Conservation (phyloP, 805 yeast species). For the Brettanomyces nanus region DNA sequence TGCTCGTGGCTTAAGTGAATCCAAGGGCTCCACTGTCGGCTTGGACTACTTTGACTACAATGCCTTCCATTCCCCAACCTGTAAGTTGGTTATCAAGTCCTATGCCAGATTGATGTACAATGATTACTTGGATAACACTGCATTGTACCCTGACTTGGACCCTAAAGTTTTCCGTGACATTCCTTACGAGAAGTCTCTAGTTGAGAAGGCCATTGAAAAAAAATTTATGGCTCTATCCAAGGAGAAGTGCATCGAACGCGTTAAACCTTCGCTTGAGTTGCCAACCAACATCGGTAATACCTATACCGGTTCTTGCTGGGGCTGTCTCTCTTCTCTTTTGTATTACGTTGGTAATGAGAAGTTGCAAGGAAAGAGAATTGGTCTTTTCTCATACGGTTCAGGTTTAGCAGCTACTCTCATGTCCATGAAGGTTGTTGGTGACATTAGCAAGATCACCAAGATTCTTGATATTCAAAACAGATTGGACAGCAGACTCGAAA, state of each 20-base stretch:
- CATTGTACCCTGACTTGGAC: constrained; percentile 50
- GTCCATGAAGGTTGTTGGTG: constrained; percentile 75
- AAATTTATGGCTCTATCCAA: constrained; percentile 72
- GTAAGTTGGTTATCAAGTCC: constrained; percentile 89
- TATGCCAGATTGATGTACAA: constrained; percentile 87
- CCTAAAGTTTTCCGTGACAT: constrained; percentile 37
- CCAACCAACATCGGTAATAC: constrained; percentile 98
- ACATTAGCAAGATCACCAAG: constrained; percentile 57
- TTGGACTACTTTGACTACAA: constrained; percentile 79
- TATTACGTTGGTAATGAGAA: constrained; percentile 65
- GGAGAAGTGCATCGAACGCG: constrained; percentile 56
- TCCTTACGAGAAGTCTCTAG: constrained; percentile 68
- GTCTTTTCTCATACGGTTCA: constrained; percentile 94
- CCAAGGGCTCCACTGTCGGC: constrained; percentile 49
- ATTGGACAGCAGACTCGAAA: constrained; percentile 55
- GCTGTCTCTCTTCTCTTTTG: constrained; percentile 76
- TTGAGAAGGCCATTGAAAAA: constrained; percentile 79
- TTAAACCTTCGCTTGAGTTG: constrained; percentile 71
- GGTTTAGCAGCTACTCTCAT: constrained; percentile 91
- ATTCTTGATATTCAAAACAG: constrained; percentile 60
- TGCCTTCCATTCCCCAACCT: constrained; percentile 97
- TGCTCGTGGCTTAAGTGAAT: constrained; percentile 37
- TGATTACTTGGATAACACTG: constrained; percentile 72
- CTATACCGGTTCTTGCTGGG: constrained; percentile 92
- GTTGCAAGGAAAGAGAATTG: constrained; percentile 77